Conservation (phyloP, 1,284 basidiomycete genomes). For the Malassezia vespertilionis region DNA sequence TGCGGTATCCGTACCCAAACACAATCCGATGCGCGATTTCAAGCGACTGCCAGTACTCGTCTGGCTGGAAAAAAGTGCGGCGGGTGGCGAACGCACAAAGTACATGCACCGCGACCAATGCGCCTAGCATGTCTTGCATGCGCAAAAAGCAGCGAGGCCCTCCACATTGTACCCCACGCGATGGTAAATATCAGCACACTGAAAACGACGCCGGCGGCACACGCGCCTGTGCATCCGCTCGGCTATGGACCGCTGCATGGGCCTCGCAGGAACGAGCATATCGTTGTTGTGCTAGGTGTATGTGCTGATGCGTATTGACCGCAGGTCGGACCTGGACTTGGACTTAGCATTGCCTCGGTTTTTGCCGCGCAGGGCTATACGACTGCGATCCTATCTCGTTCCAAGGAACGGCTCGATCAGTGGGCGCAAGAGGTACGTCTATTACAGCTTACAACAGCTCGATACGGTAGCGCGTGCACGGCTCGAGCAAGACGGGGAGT, state of each 20-base stretch:
- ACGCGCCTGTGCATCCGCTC: background rate
- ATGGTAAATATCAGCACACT: background rate
- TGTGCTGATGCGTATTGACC: background rate
- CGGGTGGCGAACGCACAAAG: constrained; percentile 4
- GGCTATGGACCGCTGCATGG: background rate
- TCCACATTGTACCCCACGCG: no score
- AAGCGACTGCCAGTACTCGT: constrained; percentile 90
- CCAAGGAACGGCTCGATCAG: constrained; percentile 19
- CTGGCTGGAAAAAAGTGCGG: constrained; percentile 84
- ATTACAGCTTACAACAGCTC: background rate
- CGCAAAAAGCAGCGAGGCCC: no score
- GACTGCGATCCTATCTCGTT: constrained; percentile 27
- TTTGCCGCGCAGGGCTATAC: constrained; percentile 32
- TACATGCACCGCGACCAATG: background rate
- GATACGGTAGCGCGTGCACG: constrained; percentile 15
- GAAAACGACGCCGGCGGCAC: background rate
- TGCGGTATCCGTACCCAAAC: constrained; percentile 80
- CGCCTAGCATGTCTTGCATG: no score
- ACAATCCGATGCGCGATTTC: constrained; percentile 81
- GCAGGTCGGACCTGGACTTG: constrained; percentile 28
- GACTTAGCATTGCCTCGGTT: constrained; percentile 22
- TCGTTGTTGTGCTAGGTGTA: constrained; percentile 1
- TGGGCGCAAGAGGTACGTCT: constrained; percentile 21
- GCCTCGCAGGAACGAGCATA: background rate
- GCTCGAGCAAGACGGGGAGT: constrained; percentile 1